Conservation (phyloP, 2,329 filamentous ascomycete genomes). For the Verruconis gallopava region DNA sequence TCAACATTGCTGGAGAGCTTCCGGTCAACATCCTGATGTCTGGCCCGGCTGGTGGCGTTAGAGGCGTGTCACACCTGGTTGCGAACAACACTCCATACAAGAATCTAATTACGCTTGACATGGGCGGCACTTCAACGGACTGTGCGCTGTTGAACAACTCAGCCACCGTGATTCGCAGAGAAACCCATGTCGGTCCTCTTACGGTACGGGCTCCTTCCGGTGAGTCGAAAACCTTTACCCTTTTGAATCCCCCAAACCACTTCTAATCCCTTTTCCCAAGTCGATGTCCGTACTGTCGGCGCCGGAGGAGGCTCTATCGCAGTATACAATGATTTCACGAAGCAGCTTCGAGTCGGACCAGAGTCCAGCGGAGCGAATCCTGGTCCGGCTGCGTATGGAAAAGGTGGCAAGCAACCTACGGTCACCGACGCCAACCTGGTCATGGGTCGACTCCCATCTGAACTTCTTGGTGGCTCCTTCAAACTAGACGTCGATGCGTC, state of each 20-base stretch:
- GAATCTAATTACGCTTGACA: constrained; percentile 37
- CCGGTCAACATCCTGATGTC: constrained; percentile 39
- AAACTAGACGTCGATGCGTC: constrained; percentile 31
- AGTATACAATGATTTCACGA: constrained; percentile 34
- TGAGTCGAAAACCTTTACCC: background rate
- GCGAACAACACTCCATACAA: constrained; percentile 34
- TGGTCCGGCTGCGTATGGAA: constrained; percentile 37
- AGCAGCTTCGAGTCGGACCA: constrained; percentile 37
- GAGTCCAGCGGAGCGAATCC: constrained; percentile 37
- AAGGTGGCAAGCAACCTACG: constrained; percentile 33
- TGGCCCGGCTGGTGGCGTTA: constrained; percentile 37
- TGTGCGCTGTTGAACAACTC: constrained; percentile 33
- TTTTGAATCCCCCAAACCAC: too few relatives aligned
- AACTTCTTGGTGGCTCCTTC: constrained; percentile 34
- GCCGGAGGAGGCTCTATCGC: constrained; percentile 39
- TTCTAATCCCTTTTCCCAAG: background rate
- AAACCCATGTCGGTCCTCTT: constrained; percentile 32
- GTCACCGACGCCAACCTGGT: constrained; percentile 38
- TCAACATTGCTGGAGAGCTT: constrained; percentile 31
- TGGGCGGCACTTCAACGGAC: constrained; percentile 39
- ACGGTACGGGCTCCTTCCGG: constrained; percentile 35
- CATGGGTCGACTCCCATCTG: constrained; percentile 35
- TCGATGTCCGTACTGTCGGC: constrained; percentile 36
- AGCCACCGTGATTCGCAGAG: constrained; percentile 31
- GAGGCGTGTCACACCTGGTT: constrained; percentile 34